Evolutionary conservation across 177 flowering plant genomes (phyloP), one percentile per base, ranked within the genome.

Genomic region (Vitis hybrid): DNA sequence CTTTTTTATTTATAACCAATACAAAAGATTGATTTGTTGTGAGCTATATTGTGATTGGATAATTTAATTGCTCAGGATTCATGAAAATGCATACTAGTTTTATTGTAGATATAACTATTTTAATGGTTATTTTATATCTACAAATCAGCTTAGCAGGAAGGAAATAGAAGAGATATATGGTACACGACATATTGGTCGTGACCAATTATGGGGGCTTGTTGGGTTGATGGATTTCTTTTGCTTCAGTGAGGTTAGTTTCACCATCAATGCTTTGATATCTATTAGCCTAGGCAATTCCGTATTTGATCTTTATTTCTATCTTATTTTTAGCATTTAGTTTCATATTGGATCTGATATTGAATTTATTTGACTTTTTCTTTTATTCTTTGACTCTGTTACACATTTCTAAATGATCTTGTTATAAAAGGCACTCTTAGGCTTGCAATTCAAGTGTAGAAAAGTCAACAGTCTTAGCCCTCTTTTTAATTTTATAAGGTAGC

Each of bases 211-310:
- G 1, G 88, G 84, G 12, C 98, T 94, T 73, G 97, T 91, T 76
- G 87, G 97, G 31, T 82, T 92, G 77, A 94, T 94, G 98, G 98
- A 94, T 82, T 86, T 90, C 78, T 94, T 94, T 67, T 94, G 97
- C 78, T 91, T 94, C 71, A 94, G 98, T 74, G 98, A 94, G 97
- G 98, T 94, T 58, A 26, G 77, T 78, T 68, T 48, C 15, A 0
- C 55, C 39, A 54, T 53, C 20, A 20, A 59, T 53, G 56, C 52
- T 29, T 61, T 10, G 11, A 5, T 53, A n/a, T 53, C 5, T 13
- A 13, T 14, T 53, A 14, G 14, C 50, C 52, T 18, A 58, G 59
- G 54, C 18, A 61, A 52, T 56, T 69, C 67, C 6, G 10, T 60
- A 50, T 6, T 9, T 48, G 45, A 13, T 49, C 3, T 15, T 58